Percentiles rank a stretch among this genome's conserved stretches.
Evolutionary conservation across 1,284 basidiomycete species (phyloP).

Genomic region (Sporisorium sorghi): DNA sequence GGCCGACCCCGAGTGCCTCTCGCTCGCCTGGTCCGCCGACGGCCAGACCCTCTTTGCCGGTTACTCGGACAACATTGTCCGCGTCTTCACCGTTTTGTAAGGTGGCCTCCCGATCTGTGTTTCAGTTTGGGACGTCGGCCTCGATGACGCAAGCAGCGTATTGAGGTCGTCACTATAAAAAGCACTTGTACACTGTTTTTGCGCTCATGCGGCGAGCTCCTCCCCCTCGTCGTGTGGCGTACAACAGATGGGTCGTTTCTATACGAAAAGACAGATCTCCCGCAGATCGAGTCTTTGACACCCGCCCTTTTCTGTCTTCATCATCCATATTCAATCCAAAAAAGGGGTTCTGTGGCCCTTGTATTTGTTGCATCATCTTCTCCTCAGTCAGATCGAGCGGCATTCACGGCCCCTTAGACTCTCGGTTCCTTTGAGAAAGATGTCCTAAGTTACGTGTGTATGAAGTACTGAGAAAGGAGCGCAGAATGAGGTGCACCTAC

Average conservation of each 20-base stretch:
- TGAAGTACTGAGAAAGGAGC: too few species aligned
- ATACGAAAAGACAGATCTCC: not conserved
- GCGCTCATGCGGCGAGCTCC: not conserved
- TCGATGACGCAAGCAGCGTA: not conserved
- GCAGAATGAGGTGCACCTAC: too few species aligned
- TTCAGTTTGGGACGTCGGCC: not conserved
- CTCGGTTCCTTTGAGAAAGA: constrained; percentile 4
- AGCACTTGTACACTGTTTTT: constrained; percentile 9
- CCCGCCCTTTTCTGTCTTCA: not conserved
- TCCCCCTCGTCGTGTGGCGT: not conserved
- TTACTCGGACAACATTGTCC: constrained; percentile 70
- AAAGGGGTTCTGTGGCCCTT: constrained; percentile 20
- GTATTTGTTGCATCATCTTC: constrained; percentile 15
- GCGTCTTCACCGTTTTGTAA: constrained; percentile 70
- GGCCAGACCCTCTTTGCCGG: constrained; percentile 93
- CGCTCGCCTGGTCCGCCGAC: constrained; percentile 98
- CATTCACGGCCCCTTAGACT: constrained; percentile 19
- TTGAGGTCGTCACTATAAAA: constrained; percentile 3
- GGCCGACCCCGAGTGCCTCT: constrained; percentile 92
- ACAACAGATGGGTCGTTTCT: not conserved
- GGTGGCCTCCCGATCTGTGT: not conserved
- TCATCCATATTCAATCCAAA: constrained; percentile 21
- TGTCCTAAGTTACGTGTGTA: too few species aligned
- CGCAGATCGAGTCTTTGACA: not conserved
- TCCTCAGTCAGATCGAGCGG: constrained; percentile 3